Base-by-base conservation (phyloP, 768 basidiomycete genomes). In the Suillus clintonianus region DNA sequence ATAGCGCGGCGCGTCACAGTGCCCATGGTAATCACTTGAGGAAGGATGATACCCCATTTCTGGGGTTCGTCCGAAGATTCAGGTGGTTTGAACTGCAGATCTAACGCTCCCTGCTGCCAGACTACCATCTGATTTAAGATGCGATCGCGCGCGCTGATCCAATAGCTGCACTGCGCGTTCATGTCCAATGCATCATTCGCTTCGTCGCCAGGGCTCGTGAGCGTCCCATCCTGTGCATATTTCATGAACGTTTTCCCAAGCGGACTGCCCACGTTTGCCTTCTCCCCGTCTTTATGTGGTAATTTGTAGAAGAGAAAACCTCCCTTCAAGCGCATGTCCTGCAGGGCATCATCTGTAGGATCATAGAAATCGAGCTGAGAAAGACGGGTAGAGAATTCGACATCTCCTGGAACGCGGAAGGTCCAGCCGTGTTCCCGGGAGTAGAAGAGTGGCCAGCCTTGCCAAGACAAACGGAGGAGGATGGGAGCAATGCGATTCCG, bases 21-120 rank as follows among this genome's bases (percentile, higher is more conserved):
- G 15, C 97, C 97, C 97, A 99, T 99, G 9, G 95, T 92, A 69
- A 98, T 91, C 55, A 99, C 91, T 75, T 97, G 95, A 2, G 97
- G 97, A 7, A 99, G 76, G 71, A 99, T 99, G 67, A 98, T 87
- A 17, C 97, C 97, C 82, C 90, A 90, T 67, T 89, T 90, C 67
- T 83, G 76, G 41, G 67, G 67, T 8, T 70, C 74, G 51, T 67
- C 69, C 0, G 64, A 58, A 5, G 3, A 70, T 68, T 14, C 24
- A 47, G 62, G 56, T 22, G 53, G 30, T 17, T 57, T 24, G 47
- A 92, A 81, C 34, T 88, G 90, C 71, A 93, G 77, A 62, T 85
- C 75, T 37, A 79, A 70, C 39, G 76, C 69, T 8, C 78, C 70
- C 56, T 85, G 76, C 69, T 94, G 87, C 88, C 93, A 97, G 3